phyloP scores from a whole-genome alignment of 2,329 filamentous ascomycete genomes.

The Ceratocystiopsis sp. region DNA sequence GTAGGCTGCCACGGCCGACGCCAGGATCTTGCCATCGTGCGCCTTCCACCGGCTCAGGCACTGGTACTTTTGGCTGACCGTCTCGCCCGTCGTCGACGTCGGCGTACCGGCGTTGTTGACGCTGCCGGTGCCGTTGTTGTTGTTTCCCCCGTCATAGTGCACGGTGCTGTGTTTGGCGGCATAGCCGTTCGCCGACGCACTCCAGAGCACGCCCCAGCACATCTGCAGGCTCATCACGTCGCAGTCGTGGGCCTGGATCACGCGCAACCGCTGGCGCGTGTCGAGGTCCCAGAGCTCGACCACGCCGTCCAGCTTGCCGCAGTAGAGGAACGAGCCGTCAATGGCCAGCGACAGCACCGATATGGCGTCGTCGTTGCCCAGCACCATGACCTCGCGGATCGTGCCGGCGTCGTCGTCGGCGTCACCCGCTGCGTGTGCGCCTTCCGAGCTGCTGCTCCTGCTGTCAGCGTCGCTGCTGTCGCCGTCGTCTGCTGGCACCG shows the following conservation, averaged over 20 bases:
- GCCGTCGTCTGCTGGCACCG: slow-evolving; percentile 19
- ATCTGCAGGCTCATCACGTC: slow-evolving; percentile 80
- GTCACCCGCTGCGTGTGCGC: slow-evolving; percentile 16
- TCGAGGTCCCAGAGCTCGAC: slow-evolving; percentile 96
- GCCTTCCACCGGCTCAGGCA: slow-evolving; percentile 30
- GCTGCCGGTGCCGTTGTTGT: too few relatives aligned
- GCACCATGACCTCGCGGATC: slow-evolving; percentile 51
- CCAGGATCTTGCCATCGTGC: slow-evolving; percentile 72
- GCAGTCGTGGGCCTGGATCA: slow-evolving; percentile 62
- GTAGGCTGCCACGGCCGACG: slow-evolving; percentile 59
- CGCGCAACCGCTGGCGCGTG: slow-evolving; percentile 75
- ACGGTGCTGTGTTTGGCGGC: slow-evolving; percentile 47
- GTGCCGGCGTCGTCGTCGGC: slow-evolving; percentile 38
- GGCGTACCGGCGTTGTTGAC: too few relatives aligned
- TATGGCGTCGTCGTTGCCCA: slow-evolving; percentile 44
- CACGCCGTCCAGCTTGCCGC: slow-evolving; percentile 70
- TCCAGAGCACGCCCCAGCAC: slow-evolving; percentile 71
- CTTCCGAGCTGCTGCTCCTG: slow-evolving; percentile 29
- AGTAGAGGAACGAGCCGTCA: slow-evolving; percentile 84
- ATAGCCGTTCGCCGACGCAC: slow-evolving; percentile 71
- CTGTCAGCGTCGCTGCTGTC: slow-evolving; percentile 38
- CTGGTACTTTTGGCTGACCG: slow-evolving; percentile 34
- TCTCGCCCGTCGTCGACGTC: slow-evolving; percentile 23
- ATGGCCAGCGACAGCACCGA: slow-evolving; percentile 64
- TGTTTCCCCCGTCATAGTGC: slow-evolving; percentile 35